Percentiles rank a stretch among this genome's conserved stretches.
phyloP scores from a whole-genome alignment of 768 basidiomycete species.

The Chlorophyllum brunneum region DNA sequence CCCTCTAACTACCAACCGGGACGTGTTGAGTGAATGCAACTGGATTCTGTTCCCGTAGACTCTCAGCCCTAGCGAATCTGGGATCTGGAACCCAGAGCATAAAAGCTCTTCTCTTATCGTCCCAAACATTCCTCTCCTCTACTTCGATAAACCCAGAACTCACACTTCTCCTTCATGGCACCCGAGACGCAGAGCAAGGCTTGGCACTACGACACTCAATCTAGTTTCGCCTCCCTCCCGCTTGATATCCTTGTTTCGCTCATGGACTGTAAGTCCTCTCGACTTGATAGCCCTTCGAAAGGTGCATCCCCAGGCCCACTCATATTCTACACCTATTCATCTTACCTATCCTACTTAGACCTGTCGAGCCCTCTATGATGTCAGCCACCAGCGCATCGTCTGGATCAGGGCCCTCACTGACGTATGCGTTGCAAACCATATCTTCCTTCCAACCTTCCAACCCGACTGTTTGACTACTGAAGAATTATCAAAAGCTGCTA shows the following conservation, averaged over 20 bases:
- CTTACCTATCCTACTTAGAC: conserved; percentile 9
- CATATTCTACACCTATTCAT: not conserved
- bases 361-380: conserved; percentile 10
- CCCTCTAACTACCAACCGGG: too few relatives aligned
- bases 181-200: not conserved
- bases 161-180: not conserved
- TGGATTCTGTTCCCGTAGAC: not conserved
- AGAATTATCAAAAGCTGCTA: conserved; percentile 16
- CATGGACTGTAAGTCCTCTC: conserved; percentile 2
- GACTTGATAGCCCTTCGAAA: conserved; percentile 8
- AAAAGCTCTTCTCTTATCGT: not conserved
- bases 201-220: not conserved
- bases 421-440: conserved; percentile 13
- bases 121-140: not conserved
- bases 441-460: conserved; percentile 18
- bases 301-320: not conserved
- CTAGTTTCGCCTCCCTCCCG: not conserved
- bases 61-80: not conserved
- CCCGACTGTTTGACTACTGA: conserved; percentile 15
- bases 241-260: conserved; percentile 4
- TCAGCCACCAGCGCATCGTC: conserved; percentile 15
- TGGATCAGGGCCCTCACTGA: conserved; percentile 18
- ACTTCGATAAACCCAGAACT: not conserved
- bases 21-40: too few relatives aligned
- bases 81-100: not conserved